Base-by-base conservation (phyloP, 78 protist genomes). In the Capsaspora owczarzaki region DNA sequence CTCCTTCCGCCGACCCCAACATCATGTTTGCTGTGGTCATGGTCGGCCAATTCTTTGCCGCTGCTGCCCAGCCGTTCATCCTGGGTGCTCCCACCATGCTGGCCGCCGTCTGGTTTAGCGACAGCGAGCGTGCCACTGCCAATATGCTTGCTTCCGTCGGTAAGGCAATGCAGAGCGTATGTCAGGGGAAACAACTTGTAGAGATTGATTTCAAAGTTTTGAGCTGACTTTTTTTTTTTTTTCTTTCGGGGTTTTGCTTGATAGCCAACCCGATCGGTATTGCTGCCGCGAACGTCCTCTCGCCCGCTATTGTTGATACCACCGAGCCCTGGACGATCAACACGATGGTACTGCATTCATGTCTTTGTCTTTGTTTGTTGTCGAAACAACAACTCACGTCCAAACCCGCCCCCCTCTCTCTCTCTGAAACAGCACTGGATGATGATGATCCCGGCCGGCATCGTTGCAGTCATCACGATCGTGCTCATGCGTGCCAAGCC, bases 41-140 rank as follows among this genome's bases (percentile, higher is more conserved):
- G n/a, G 41, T 37, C 47, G 80, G 80, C 20, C 80, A 76, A 69
- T 3, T 46, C 27, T 2, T 76, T 27, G 27, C 56, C 2, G 80
- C 80, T 3, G 16, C 16, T 14, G 69, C 69, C 22, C 80, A 76
- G 68, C 53, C 80, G 33, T 31, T 76, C 19, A 42, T 76, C 29
- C 68, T 76, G 25, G 29, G 23, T 22, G n/a, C 80, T 27, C 80
- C 80, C 4, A 56, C 80, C 12, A 41, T 23, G 80, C 63, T 76
- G n/a, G 80, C 80, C 31, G 80, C 72, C 44, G 31, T 6, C 8
- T 76, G 80, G 80, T 76, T 76, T 76, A 43, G 63, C 72, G 72
- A 49, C 46, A 22, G 14, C 40, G 80, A 76, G 47, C 80, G 80
- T 0, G 69, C 70, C 20, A n/a, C n/a, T 27, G 80, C 80, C 27